phyloP scores from a whole-genome alignment of 148 eudicot species.

The Spergularia marina region DNA sequence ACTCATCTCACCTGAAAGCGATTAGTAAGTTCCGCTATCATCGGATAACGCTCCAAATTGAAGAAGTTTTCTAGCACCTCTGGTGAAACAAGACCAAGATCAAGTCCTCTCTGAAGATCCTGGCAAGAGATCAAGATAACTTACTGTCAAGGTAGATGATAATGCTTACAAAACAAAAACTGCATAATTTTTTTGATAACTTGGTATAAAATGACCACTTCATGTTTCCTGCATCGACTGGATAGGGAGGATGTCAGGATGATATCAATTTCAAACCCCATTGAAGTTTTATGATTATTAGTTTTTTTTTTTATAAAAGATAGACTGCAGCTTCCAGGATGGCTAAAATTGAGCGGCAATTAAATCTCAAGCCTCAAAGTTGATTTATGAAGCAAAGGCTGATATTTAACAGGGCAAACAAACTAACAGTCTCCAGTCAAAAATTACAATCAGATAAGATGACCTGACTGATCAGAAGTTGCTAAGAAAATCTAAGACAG shows the following conservation, averaged over 20 bases:
- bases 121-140: conserved; percentile 28
- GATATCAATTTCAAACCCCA: neutral
- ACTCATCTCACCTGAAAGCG: conserved; percentile 67
- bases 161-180: neutral
- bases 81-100: conserved; percentile 97
- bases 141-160: conserved; percentile 11
- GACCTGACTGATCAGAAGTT: too few relatives aligned
- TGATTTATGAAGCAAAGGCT: neutral
- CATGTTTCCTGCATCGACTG: neutral
- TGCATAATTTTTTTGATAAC: neutral
- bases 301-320: too few relatives aligned
- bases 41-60: conserved; percentile 89
- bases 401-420: neutral
- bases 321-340: neutral
- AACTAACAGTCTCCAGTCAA: neutral
- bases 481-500: too few relatives aligned
- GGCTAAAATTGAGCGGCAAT: neutral
- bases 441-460: too few relatives aligned
- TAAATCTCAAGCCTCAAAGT: neutral
- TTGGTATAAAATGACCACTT: neutral
- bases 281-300: neutral
- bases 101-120: conserved; percentile 94
- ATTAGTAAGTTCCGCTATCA: conserved; percentile 76
- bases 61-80: conserved; percentile 95
- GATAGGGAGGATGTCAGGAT: neutral